A percentile compares a stretch with the other conserved stretches of the same genome.
These are phyloP conservation scores for Cercospora berteroae DNA, from an alignment of 2,329 filamentous ascomycete species.

Conservation along the genomic window DNA sequence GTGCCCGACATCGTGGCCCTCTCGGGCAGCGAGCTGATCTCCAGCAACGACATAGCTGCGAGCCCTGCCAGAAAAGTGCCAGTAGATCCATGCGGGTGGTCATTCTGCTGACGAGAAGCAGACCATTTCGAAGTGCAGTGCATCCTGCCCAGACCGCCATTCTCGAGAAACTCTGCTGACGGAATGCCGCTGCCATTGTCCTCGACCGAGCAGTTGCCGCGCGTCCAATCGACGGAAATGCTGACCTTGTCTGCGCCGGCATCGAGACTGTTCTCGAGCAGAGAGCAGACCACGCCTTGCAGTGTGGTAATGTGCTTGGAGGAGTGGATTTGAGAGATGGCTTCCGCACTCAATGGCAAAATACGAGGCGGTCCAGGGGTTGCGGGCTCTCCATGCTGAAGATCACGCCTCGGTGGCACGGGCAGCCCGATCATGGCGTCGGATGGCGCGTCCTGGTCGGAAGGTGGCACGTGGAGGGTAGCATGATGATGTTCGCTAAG, in stretches of 20 bases:
- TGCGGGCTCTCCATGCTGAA: conserved; percentile 4
- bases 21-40: conserved; percentile 68
- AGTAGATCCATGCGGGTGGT: conserved; percentile 59
- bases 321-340: conserved; percentile 70
- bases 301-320: conserved; percentile 76
- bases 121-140: conserved; percentile 71
- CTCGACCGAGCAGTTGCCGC: conserved; percentile 75
- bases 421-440: conserved; percentile 9
- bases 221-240: conserved; percentile 69
- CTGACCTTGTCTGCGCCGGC: conserved; percentile 67
- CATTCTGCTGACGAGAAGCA: conserved; percentile 32
- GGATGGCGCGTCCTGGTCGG: conserved; percentile 19
- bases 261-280: conserved; percentile 83
- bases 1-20: conserved; percentile 61
- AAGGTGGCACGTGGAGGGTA: conserved; percentile 1
- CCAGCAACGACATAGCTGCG: conserved; percentile 71
- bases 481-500: conserved; percentile 20
- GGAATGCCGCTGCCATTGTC: conserved; percentile 81
- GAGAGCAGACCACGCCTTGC: conserved; percentile 65
- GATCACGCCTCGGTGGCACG: background rate
- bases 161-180: conserved; percentile 66
- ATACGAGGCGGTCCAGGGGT: conserved; percentile 22
- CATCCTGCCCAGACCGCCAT: conserved; percentile 67
- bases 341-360: conserved; percentile 29
- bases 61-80: conserved; percentile 78